Evolutionary conservation across 164 flowering plant genomes (phyloP).

Genomic region (Liriodendron chinense): DNA sequence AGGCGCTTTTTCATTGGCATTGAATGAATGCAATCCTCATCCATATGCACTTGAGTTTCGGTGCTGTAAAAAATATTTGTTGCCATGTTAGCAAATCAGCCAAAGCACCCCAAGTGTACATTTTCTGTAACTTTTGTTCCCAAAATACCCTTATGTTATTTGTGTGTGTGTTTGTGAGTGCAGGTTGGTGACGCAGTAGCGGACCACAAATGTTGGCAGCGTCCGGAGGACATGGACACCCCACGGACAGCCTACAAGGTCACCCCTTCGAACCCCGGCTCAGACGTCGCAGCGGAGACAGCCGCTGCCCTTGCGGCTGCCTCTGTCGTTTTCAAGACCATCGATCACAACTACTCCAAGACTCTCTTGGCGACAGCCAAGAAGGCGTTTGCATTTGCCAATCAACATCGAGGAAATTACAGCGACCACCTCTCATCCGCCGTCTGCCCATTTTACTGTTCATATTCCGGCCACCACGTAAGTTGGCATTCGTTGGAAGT

Average conservation of each 20-base stretch:
- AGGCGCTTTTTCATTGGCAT: no score
- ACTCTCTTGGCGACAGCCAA: constrained; percentile 11
- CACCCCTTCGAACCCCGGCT: constrained; percentile 25
- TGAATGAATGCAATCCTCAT: no score
- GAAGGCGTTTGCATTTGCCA: constrained; percentile 25
- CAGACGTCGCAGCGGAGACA: constrained; percentile 40
- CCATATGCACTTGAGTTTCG: no score
- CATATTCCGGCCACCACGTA: constrained; percentile 26
- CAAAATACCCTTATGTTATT: no score
- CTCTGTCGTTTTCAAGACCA: constrained; percentile 24
- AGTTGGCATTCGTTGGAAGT: background rate
- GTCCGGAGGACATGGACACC: constrained; percentile 39
- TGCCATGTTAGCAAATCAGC: no score
- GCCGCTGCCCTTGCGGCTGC: constrained; percentile 47
- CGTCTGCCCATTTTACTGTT: constrained; percentile 32
- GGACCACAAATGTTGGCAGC: constrained; percentile 40
- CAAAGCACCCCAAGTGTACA: no score
- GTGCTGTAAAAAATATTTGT: no score
- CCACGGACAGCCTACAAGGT: constrained; percentile 22
- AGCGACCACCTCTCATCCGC: constrained; percentile 16
- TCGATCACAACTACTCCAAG: constrained; percentile 17
- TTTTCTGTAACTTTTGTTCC: no score
- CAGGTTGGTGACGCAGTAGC: constrained; percentile 29
- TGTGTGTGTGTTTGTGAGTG: no score
- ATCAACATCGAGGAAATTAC: constrained; percentile 24